Percentiles rank a stretch among this genome's conserved stretches.
Conservation (phyloP, 2,329 filamentous ascomycete genomes). For the Blastomyces silverae region DNA sequence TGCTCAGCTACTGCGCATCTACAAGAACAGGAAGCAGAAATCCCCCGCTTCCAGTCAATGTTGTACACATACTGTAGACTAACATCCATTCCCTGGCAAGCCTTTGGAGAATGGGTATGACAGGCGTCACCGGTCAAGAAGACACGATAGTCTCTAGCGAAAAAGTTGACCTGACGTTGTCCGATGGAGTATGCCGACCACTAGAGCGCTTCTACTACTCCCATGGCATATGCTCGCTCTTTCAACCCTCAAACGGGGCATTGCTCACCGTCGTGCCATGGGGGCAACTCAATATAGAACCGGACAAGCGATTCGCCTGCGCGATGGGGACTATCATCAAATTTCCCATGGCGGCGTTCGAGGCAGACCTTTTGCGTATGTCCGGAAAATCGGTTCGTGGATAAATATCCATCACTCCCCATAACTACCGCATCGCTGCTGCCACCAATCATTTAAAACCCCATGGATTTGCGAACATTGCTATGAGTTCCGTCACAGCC, state of each 20-base stretch:
- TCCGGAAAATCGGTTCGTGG: constrained; percentile 68
- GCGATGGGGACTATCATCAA: constrained; percentile 68
- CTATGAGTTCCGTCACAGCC: constrained; percentile 57
- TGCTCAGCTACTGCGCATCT: constrained; percentile 36
- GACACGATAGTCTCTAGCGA: constrained; percentile 49
- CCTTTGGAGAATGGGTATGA: constrained; percentile 59
- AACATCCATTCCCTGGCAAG: constrained; percentile 50
- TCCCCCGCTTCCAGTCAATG: constrained; percentile 90
- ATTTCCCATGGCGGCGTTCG: constrained; percentile 65
- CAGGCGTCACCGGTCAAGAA: constrained; percentile 62
- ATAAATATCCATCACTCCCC: constrained; percentile 69
- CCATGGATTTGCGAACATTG: constrained; percentile 54
- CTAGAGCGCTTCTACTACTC: constrained; percentile 58
- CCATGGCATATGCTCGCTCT: constrained; percentile 57
- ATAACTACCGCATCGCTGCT: constrained; percentile 63
- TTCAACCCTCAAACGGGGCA: constrained; percentile 58
- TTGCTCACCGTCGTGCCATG: constrained; percentile 53
- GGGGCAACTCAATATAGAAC: constrained; percentile 33
- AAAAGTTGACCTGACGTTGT: constrained; percentile 48
- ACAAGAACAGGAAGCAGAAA: constrained; percentile 26
- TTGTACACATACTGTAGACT: constrained; percentile 58
- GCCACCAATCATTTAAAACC: constrained; percentile 54
- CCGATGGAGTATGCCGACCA: constrained; percentile 71
- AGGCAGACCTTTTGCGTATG: constrained; percentile 71
- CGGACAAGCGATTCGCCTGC: constrained; percentile 60